Base-by-base conservation (phyloP, 2,329 filamentous ascomycete species). In the Cercospora zeina region DNA sequence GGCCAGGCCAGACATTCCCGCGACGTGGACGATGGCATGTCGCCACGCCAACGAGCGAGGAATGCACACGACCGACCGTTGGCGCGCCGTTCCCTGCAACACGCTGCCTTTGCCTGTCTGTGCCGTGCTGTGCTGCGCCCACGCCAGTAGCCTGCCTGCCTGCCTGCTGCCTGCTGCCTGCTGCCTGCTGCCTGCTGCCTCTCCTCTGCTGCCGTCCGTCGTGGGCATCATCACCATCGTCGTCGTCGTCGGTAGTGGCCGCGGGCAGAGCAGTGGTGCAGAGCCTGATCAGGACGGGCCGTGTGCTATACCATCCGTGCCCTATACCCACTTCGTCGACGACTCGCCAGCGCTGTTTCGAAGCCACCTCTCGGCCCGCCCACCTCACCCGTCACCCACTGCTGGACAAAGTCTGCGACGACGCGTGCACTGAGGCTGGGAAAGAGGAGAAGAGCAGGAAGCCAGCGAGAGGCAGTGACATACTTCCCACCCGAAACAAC, bases 1-100 rank as follows among this genome's bases (percentile, higher is more conserved):
- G n/a, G n/a, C n/a, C 19, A 31, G 34, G 34, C 55, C 34, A 49
- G 53, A 37, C 58, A 59, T 53, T 62, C 53, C 61, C 61, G 61
- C 36, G 10, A 36, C n/a, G 47, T 31, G 24, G 47, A 11, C 16
- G 56, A 57, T 24, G 33, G 34, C 34, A 50, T 36, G 65, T 66
- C 64, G 66, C 66, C 66, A 65, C 62, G 66, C 62, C 66, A 66
- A 68, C 64, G 51, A 56, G 45, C 31, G 58, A 61, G 63, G 63
- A 65, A 65, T 65, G 62, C 59, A 34, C 49, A 37, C 5, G 16
- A n/a, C 39, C 60, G 51, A 54, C 51, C n/a, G 50, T 61, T 50
- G 58, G 57, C 66, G 62, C 68, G 63, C 63, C 65, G 57, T 68
- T 64, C 68, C 67, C 58, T 68, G 69, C 66, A 58, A 45, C 21